These are phyloP conservation scores for Juglanconis oblonga DNA, from an alignment of 2,329 filamentous ascomycete species.

Conservation along the genomic window DNA sequence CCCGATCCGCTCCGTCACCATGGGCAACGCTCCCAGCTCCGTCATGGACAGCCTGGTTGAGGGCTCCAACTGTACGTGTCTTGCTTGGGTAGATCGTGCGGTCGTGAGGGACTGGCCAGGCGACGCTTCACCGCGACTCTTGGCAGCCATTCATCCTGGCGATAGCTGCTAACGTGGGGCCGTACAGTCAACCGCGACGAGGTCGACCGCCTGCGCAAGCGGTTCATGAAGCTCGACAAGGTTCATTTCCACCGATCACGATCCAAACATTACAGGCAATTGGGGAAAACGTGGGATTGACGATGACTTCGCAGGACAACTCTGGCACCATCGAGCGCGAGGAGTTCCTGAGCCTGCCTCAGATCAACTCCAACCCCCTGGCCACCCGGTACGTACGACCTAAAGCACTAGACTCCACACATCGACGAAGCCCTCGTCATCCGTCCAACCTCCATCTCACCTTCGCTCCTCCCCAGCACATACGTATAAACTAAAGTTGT, in stretches of 20 bases:
- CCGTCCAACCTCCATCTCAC: too few species aligned
- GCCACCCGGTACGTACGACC: conserved; percentile 72
- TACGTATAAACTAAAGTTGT: neutral
- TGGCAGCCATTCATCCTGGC: neutral
- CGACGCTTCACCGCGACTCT: neutral
- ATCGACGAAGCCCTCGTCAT: neutral
- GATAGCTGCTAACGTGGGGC: neutral
- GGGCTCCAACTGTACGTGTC: conserved; percentile 79
- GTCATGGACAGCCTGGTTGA: conserved; percentile 96
- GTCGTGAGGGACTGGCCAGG: neutral
- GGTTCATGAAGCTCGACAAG: conserved; percentile 99
- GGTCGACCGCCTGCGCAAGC: conserved; percentile 90
- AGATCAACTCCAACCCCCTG: conserved; percentile 96
- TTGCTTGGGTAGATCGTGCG: neutral
- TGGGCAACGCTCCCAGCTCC: conserved; percentile 68
- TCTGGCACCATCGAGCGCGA: conserved; percentile 98
- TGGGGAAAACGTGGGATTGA: conserved; percentile 1
- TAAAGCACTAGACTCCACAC: neutral
- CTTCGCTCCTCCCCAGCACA: neutral
- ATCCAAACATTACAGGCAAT: neutral
- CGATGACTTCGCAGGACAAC: conserved; percentile 66
- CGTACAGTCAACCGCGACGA: conserved; percentile 88
- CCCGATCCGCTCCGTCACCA: conserved; percentile 28
- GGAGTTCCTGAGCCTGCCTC: conserved; percentile 93
- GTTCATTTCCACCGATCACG: conserved; percentile 44